Evolutionary conservation across 306 rosid genomes (phyloP), one percentile per base, ranked within the genome.

Genomic region (Oemleria cerasiformis): DNA sequence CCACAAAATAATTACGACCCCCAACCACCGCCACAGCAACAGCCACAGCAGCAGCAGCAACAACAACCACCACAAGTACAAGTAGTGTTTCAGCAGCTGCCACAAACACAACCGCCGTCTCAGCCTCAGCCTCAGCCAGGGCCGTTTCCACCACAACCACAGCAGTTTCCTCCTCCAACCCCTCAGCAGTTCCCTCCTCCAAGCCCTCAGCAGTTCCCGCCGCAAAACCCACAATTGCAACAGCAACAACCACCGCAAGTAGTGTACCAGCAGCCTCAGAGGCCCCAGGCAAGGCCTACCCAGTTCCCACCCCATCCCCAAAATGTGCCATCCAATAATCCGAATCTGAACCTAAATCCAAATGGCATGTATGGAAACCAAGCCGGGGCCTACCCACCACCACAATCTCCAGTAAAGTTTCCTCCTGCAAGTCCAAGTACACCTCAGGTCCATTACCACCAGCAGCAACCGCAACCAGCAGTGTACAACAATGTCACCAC

Each of bases 151-250:
- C 64, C 45, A 36, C 45, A 39, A 11, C 62, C 73, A 5, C 53
- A 59, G 34, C 73, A 59, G 30, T 25, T 25, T n/a, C n/a, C n/a
- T n/a, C n/a, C 63, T 69, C 73, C 63, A 53, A 39, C 45, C 17
- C 73, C 73, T 39, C 36, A 14, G 71, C 41, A 56, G 8, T 56
- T 56, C 17, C 62, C 62, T 5, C 62, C 62, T 56, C 62, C 21
- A 23, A 23, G 63, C 15, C 62, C 73, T 11, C 73, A 69, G 23
- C 65, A 55, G 41, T 70, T 11, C 25, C 65, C 54, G 15, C 54
- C 65, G 6, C 74, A 69, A 69, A 54, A 0, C 63, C 64, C 51
- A 14, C 73, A 54, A 42, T 69, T 69, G 9, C 73, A 68, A 53
- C 1, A 14, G 9, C 70, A 67, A n/a, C 47, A 56, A 56, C 19